These are phyloP conservation scores for Wickerhamiella sorbophila DNA, from an alignment of 805 yeast species.

Conservation along the genomic window DNA sequence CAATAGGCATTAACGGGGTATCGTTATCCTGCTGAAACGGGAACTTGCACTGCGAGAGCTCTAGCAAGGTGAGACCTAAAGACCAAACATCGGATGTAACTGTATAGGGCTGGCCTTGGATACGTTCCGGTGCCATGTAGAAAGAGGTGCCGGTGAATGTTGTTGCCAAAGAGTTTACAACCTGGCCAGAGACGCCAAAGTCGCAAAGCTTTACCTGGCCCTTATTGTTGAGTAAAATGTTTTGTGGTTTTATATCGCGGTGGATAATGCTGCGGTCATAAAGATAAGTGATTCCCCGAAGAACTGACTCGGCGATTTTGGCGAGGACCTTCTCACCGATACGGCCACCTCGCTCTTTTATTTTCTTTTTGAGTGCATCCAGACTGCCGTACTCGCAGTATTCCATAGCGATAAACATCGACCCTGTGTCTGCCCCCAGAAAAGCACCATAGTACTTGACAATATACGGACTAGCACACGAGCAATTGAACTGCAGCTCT, in stretches of 20 bases:
- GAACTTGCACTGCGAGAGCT: constrained; percentile 84
- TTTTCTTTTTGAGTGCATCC: constrained; percentile 77
- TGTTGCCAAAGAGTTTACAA: constrained; percentile 85
- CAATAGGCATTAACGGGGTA: constrained; percentile 66
- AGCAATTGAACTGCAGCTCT: constrained; percentile 76
- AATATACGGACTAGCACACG: constrained; percentile 69
- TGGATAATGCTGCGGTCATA: constrained; percentile 84
- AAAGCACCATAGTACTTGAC: constrained; percentile 91
- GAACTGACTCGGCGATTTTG: constrained; percentile 72
- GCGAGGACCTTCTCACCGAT: constrained; percentile 90
- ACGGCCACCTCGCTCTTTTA: constrained; percentile 61
- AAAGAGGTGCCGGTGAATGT: constrained; percentile 96
- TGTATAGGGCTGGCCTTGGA: constrained; percentile 87
- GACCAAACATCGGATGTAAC: constrained; percentile 97
- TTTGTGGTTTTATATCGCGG: constrained; percentile 92
- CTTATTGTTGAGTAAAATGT: constrained; percentile 54
- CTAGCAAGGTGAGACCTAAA: constrained; percentile 76
- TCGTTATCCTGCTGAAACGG: constrained; percentile 48
- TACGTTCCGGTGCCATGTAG: constrained; percentile 98
- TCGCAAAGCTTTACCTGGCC: constrained; percentile 92
- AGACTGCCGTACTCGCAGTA: constrained; percentile 88
- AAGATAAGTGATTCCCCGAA: constrained; percentile 72
- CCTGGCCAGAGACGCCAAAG: constrained; percentile 96
- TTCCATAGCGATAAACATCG: constrained; percentile 93
- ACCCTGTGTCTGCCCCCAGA: constrained; percentile 55